Evolutionary conservation across 2,329 filamentous ascomycete species (phyloP).

Genomic region (Aureobasidium subglaciale): DNA sequence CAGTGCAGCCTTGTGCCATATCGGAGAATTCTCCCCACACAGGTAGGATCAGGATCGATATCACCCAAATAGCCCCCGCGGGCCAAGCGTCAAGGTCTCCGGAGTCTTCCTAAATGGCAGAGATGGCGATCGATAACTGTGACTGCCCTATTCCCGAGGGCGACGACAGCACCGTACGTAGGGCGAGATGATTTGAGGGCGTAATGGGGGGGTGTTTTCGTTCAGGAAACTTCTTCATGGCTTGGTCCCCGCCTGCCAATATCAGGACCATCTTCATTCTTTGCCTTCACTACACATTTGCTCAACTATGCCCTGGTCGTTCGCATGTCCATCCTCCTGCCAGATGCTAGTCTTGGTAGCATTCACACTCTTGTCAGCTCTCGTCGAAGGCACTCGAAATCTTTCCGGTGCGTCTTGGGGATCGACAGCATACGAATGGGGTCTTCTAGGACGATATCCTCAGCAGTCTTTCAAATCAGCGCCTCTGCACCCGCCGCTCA

Average conservation of each 20-base stretch:
- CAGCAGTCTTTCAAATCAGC: background rate
- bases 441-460: conserved; percentile 4
- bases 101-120: background rate
- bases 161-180: too few species aligned
- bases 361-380: background rate
- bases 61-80: background rate
- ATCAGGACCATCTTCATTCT: background rate
- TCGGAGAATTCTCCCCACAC: background rate
- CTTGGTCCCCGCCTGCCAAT: background rate
- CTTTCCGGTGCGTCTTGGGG: background rate
- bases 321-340: background rate
- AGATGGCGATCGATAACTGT: background rate
- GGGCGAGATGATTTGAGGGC: too few species aligned
- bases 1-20: background rate
- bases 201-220: too few species aligned
- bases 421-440: background rate
- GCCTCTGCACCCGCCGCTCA: background rate
- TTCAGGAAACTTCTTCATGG: background rate
- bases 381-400: background rate
- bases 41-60: background rate
- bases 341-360: background rate
- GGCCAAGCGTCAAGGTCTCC: background rate
- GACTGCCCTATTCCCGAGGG: background rate
- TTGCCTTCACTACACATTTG: background rate
- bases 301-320: background rate